These are phyloP conservation scores for Verticillium longisporum DNA, from an alignment of 2,329 filamentous ascomycete species.

Conservation along the genomic window DNA sequence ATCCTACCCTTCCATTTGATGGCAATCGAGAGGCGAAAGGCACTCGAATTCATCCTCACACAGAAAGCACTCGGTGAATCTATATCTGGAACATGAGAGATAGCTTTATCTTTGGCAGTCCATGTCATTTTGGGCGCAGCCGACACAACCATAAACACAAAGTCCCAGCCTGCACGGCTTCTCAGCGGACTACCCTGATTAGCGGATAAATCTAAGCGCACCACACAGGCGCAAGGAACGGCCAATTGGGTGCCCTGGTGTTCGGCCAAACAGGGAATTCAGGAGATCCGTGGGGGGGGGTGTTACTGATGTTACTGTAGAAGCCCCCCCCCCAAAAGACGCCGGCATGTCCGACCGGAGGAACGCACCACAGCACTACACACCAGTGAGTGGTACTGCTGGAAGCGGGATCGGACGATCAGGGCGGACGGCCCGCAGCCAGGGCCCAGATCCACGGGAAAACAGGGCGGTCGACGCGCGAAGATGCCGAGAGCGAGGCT, in stretches of 20 bases:
- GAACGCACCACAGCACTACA: not conserved
- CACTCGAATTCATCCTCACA: not conserved
- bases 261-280: not conserved
- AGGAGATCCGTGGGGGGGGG: not conserved
- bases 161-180: not conserved
- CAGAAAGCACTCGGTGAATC: no score
- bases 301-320: no score
- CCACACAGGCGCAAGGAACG: not conserved
- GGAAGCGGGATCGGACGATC: not conserved
- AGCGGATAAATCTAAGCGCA: constrained; percentile 1
- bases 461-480: not conserved
- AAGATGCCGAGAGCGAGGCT: not conserved
- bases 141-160: not conserved
- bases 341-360: not conserved
- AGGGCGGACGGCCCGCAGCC: not conserved
- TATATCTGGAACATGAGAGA: not conserved
- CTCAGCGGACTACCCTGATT: not conserved
- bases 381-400: not conserved
- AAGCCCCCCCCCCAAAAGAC: not conserved
- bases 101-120: not conserved
- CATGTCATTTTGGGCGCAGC: not conserved
- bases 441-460: not conserved
- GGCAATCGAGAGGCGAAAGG: no score
- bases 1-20: not conserved
- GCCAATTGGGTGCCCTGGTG: not conserved